Conservation (phyloP, 352 stramenopile species). For the Phytophthora uliginosa region DNA sequence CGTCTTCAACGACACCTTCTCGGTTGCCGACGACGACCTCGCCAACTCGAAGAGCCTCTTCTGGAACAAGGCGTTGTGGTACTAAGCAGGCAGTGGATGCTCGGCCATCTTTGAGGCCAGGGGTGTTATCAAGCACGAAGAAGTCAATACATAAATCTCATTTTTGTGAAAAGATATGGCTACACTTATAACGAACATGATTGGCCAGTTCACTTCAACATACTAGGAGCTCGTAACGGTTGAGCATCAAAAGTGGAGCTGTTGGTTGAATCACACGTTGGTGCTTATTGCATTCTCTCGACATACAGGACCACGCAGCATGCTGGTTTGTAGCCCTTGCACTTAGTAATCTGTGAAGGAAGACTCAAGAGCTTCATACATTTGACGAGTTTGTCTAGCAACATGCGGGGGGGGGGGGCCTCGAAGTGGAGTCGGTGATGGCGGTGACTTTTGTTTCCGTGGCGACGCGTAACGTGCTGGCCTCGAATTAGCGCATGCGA, state of each 20-base stretch:
- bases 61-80: slow-evolving; percentile 47
- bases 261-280: not conserved
- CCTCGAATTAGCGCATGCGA: not conserved
- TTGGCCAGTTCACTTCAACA: slow-evolving; percentile 24
- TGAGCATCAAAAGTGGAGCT: not conserved
- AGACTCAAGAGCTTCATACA: not conserved
- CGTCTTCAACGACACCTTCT: slow-evolving; percentile 44
- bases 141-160: not conserved
- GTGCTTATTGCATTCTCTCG: not conserved
- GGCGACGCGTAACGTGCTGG: not conserved
- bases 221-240: slow-evolving; percentile 3
- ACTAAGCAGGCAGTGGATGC: slow-evolving; percentile 14
- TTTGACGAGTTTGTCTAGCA: not conserved
- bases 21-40: slow-evolving; percentile 33
- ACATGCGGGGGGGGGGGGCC: too few species aligned
- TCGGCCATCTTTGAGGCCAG: not conserved
- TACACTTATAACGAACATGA: slow-evolving; percentile 5
- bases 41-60: slow-evolving; percentile 41
- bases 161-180: not conserved
- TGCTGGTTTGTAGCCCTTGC: not conserved
- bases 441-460: not conserved
- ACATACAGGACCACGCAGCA: not conserved
- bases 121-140: too few species aligned
- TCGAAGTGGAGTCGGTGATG: not conserved
- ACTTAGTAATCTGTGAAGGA: not conserved